Evolutionary conservation across 164 flowering plant species (phyloP), one percentile per base, ranked within the genome.

Genomic region (Aristolochia californica): DNA sequence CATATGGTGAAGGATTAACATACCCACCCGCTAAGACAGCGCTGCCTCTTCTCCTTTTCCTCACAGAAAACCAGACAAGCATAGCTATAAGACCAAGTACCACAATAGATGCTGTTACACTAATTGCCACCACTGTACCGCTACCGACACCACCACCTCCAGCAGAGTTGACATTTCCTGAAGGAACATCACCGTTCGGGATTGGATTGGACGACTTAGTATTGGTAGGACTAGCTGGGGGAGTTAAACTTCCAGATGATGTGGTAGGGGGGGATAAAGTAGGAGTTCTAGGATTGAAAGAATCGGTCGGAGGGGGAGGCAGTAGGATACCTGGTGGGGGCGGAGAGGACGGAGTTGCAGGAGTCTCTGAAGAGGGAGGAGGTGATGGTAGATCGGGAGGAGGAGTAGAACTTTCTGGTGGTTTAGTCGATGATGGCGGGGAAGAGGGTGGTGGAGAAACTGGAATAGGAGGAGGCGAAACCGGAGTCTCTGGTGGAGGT

Each of bases 191-290:
- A 17, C 9, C 11, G 22, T n/a, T 26, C 5, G 28, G 15, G 22
- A 15, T 22, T 17, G 83, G 53, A 55, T 53, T 68, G 48, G 83
- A 78, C 21, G 84, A 76, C 1, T 30, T 59, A 28, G 67, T 18
- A 12, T 74, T 10, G 24, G 63, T 22, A 50, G 43, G 43, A 28
- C 43, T 30, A 13, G 4, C 17, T 0, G 58, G 64, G 23, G 64
- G 64, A 24, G 56, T 61, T 21, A 43, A 61, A 58, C 48, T 56
- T 30, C 75, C 21, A 8, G 68, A 57, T 12, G 66, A 43, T 23
- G 40, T 27, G 77, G 51, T 9, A 71, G 28, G 61, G 12, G 78
- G 66, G 16, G 78, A 69, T n/a, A 72, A 65, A 27, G 68, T 25
- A 4, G 47, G 26, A 14, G 59, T 25, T 20, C 72, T 50, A 5